Base-by-base conservation (phyloP, 176 grass and related monocot genomes). In the Areca catechu region DNA sequence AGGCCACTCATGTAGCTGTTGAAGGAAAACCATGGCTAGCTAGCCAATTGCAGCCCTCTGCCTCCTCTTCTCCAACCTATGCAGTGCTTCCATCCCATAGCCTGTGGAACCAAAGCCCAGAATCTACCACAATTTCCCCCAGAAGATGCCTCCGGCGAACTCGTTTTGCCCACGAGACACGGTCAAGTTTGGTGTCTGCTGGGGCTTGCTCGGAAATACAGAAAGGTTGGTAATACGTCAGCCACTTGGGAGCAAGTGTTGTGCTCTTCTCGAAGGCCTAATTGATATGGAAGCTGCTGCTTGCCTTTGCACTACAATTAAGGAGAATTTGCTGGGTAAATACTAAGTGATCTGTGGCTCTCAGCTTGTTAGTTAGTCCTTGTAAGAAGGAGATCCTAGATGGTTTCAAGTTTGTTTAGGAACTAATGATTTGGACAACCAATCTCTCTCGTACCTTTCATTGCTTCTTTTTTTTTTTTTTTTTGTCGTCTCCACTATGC, bases 221-320 rank as follows among this genome's bases (percentile, higher is more conserved):
- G 54, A 64, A n/a, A 16, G 19, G 28, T 24, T 76, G 57, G 12
- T 69, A 4, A 48, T 68, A 2, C 53, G 76, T 19, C 67, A 57
- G 15, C 56, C 56, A 30, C 77, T 81, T 14, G 67, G 70, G 28
- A 77, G 70, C 62, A 65, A 79, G 71, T 91, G 86, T 58, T 88
- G 92, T 65, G 20, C 76, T 34, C 47, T 88, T 47, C 68, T 80
- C 4, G 53, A 58, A 15, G 75, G 74, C 28, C 68, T 91, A n/a
- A 64, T 69, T 0, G 56, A 74, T 7, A 83, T 78, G 19, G 86
- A 96, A 62, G 83, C 77, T 2, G 92, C 86, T 0, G 57, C 80
- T 6, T 97, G 86, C 75, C 77, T 97, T 47, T 97, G 92, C 75
- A 68, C 81, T 75, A 86, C 80, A 20, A 57, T 83, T 49, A 97